Base-by-base conservation (phyloP, 2,329 filamentous ascomycete genomes). In the Monosporascus sp. region DNA sequence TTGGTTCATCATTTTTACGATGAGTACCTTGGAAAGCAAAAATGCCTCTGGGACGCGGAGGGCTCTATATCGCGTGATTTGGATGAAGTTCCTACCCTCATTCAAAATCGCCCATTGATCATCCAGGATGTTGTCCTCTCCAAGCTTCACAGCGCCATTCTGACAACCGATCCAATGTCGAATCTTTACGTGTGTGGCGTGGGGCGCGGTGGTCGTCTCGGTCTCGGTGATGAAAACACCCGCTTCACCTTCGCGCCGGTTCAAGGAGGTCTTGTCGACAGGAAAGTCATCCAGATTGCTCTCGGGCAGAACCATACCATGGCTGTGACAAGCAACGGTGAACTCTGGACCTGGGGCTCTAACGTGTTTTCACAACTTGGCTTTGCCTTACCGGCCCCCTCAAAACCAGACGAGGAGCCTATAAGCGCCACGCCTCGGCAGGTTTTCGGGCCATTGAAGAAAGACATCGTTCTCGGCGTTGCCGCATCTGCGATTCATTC, bases 101-200 rank as follows among this genome's bases (percentile, higher is more conserved):
- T 95, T 47, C 81, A 83, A 48, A 88, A 86, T 53, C 84, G 80
- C 6, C 88, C 90, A 1, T 75, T 97, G 22, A 74, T 86, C 20
- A 87, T 96, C 36, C 87, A 89, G 61, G 90, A 96, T 67, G 84
- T 95, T 2, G 82, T 85, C 53, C 86, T 99, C 77, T 92, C 92
- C 1, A 99, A 99, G 68, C 75, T 97, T 1, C 91, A 96, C 64
- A 96, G 88, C 16, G 93, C 91, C 1, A 83, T 99, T 38, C 70
- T 99, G 31, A 97, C 94, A 0, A 84, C 84, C 1, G 94, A 97
- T 62, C 87, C 90, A 0, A 84, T 93, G 49, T 90, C 90, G 1
- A 99, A 99, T 64, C 77, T 99, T 3, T 96, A 96, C 68, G 81
- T 97, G 61, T 96, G 91, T 67, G 94, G 94, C 2, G 89, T 97